phyloP scores from a whole-genome alignment of 2,329 filamentous ascomycete genomes.

The Exophiala oligosperma region DNA sequence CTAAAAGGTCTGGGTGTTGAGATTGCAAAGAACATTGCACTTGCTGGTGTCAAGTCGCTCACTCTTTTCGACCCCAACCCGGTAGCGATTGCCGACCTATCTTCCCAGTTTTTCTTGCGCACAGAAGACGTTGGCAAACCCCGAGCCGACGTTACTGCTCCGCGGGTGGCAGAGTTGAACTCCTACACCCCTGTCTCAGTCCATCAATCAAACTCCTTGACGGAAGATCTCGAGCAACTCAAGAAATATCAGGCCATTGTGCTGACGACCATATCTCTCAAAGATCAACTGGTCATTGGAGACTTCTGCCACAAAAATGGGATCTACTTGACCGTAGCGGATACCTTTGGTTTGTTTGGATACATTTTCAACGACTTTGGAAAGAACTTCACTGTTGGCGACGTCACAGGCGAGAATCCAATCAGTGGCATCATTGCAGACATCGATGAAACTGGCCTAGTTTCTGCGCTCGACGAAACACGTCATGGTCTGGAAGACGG shows the following conservation, averaged over 20 bases:
- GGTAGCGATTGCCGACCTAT: conserved; percentile 82
- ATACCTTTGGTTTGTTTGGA: conserved; percentile 92
- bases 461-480: conserved; percentile 91
- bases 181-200: conserved; percentile 90
- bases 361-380: conserved; percentile 98
- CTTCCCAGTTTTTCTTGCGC: conserved; percentile 94
- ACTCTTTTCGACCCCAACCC: conserved; percentile 89
- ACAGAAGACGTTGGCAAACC: conserved; percentile 88
- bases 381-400: conserved; percentile 85
- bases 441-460: conserved; percentile 85
- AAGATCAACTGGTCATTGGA: conserved; percentile 78
- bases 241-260: conserved; percentile 93
- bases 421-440: conserved; percentile 84
- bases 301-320: conserved; percentile 94
- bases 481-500: conserved; percentile 94
- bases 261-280: conserved; percentile 78
- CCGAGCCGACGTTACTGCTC: conserved; percentile 80
- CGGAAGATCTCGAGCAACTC: conserved; percentile 74
- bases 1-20: conserved; percentile 94
- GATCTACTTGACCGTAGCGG: conserved; percentile 83
- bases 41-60: conserved; percentile 96
- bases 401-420: conserved; percentile 86
- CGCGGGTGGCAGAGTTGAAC: conserved; percentile 90
- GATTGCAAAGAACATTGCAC: conserved; percentile 97
- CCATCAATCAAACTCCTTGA: conserved; percentile 65